These are phyloP conservation scores for Colletotrichum sp. DNA, from an alignment of 2,329 filamentous ascomycete genomes.

Conservation along the genomic window DNA sequence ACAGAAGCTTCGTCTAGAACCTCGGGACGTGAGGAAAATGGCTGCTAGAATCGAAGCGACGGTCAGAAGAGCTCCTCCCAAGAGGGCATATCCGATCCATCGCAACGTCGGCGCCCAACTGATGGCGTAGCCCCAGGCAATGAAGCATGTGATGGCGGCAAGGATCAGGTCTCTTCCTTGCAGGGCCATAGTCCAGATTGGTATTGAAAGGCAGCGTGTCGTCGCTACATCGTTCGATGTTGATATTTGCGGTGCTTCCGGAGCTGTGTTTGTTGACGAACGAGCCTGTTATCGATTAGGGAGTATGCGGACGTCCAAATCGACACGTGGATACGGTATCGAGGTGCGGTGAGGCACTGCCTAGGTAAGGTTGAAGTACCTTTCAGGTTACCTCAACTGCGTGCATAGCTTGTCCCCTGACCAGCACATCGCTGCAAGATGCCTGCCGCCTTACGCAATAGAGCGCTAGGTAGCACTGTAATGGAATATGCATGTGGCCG, in stretches of 20 bases:
- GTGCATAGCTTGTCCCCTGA: neutral
- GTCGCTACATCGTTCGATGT: slow-evolving; percentile 16
- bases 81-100: slow-evolving; percentile 85
- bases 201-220: neutral
- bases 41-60: slow-evolving; percentile 61
- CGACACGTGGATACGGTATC: neutral
- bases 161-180: slow-evolving; percentile 74
- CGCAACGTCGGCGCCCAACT: slow-evolving; percentile 84
- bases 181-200: slow-evolving; percentile 64
- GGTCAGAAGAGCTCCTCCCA: slow-evolving; percentile 68
- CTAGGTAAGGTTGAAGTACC: neutral
- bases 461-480: neutral
- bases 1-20: slow-evolving; percentile 43
- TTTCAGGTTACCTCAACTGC: neutral
- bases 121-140: slow-evolving; percentile 87
- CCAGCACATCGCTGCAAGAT: neutral
- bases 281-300: neutral
- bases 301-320: neutral
- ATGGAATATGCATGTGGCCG: neutral
- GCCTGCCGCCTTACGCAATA: neutral
- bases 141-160: slow-evolving; percentile 72
- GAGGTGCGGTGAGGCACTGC: neutral
- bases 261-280: neutral
- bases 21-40: slow-evolving; percentile 66
- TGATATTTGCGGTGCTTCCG: neutral